Base-by-base conservation (phyloP, 2,329 filamentous ascomycete species). In the Monilinia fructicola region DNA sequence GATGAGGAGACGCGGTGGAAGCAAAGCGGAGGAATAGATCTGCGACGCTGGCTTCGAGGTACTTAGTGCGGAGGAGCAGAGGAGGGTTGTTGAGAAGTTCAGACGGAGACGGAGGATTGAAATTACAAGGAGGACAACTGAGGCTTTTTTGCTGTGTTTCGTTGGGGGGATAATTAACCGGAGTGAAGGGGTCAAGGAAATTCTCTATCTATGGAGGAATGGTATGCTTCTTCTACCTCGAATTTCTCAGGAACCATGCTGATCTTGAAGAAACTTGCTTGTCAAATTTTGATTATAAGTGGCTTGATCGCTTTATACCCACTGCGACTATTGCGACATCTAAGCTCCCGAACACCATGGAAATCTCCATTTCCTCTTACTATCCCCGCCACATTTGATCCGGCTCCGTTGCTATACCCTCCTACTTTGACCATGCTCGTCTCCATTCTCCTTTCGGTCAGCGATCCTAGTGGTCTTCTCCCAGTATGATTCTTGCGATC, bases 381-480 rank as follows among this genome's bases (percentile, higher is more conserved):
- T 40, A 81, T 97, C 48, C 92, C 93, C 0, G 80, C 87, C 4
- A 83, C 85, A n/a, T 96, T 97, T 78, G 94, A 98, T 74, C 93
- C 93, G 3, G 94, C 94, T 9, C 92, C 93, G 14, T 82, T 97
- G n/a, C 78, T 97, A 67, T 98, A 97, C 76, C 94, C 94, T 23
- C 84, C 90, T 7, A 78, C 88, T 2, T 82, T 97, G 40, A 92
- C 93, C 0, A 79, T 93, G 21, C 82, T 93, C 55, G 89, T 95
- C 38, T 88, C 93, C 1, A 80, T 95, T 5, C 88, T 93, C 12
- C 82, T 97, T 53, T 86, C 88, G 10, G 81, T 83, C 61, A 83
- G 85, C 59, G 86, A 85, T 55, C 81, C 84, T 3, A 81, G 82
- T 21, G 81, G 87, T 16, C 77, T 97, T 26, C 79, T 96, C 10